Base-by-base conservation (phyloP, 257 asterid species). In the Primulina tabacum region DNA sequence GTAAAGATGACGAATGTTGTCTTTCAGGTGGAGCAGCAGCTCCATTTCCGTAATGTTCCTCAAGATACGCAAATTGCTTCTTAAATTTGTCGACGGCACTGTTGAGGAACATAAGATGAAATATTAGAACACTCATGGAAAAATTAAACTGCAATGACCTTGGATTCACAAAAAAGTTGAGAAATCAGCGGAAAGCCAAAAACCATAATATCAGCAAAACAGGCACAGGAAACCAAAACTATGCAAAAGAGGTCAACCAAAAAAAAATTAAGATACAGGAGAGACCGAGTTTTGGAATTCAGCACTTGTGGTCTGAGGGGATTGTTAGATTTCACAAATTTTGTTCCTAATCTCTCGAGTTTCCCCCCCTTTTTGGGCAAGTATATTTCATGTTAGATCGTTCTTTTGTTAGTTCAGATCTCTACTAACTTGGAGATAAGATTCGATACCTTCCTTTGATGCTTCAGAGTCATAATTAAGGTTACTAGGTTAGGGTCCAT, bases 71-170 rank as follows among this genome's bases (percentile, higher is more conserved):
- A 76, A 94, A 94, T 69, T 94, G 97, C 80, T 91, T 89, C 90
- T 94, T 91, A 70, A 94, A 94, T 77, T 94, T 94, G 83, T 91
- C 99, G 3, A 94, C 97, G 10, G 97, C 99, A 80, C 99, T 94
- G 88, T 2, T n/a, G 71, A 70, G 34, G 47, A 28, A 4, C 69
- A 59, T n/a, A 55, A 50, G 30, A 57, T 38, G 3, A 56, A 61
- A 28, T 20, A 14, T 64, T 56, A 4, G 53, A 9, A 33, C 29
- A 50, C 8, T 50, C 20, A 5, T 8, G 20, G 8, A 50, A 5
- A 1, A 4, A 12, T 12, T 3, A 50, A 17, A 50, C 6, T 5
- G 17, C 21, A 6, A 16, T 17, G 57, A 50, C 57, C 2, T 3
- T 4, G 57, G 57, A 43, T 50, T 16, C 20, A 16, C 8, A 50